Evolutionary conservation across 345 rosid genomes (phyloP), one percentile per base, ranked within the genome.

Genomic region (Populus tremula): DNA sequence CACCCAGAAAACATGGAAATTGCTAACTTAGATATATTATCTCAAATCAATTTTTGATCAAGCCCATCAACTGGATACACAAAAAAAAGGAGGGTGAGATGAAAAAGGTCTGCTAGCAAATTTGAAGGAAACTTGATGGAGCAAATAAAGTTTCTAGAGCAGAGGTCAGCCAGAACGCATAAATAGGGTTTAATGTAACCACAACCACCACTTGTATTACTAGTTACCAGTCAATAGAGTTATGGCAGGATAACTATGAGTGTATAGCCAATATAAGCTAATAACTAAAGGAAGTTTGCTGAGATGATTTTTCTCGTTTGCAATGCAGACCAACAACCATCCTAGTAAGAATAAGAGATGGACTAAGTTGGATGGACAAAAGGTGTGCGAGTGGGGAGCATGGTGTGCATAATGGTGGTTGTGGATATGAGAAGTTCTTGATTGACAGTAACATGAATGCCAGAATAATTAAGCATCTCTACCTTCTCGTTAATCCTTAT

Each of bases 401-500:
- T 56, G 63, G 63, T 56, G 63, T 56, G 4, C 1, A 56, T 56
- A n/a, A 54, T 20, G 23, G 72, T 13, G 47, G 72, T 69, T 69
- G 36, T 25, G 7, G 35, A 45, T 41, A 23, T 41, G 6, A 69
- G 72, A 69, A 54, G 20, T 54, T 29, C 72, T 21, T 1, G 75
- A 35, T 11, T 6, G 13, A 31, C 14, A 4, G n/a, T 16, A 69
- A 54, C 5, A 47, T 6, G 33, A 21, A 31, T 31, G 71, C 13
- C 17, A 47, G 6, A 67, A 56, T 25, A 66, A 66, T 54, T 73
- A 73, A 53, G 74, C 45, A 50, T 72, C 64, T 67, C 38, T 73
- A 87, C 92, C 88, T 91, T 88, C 49, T 90, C 91, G 50, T 82
- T 84, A 35, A 87, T 80, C 87, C 88, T 88, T 77, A 89, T 82